Base-by-base conservation (phyloP, 768 basidiomycete species). In the Gautieria morchelliformis region DNA sequence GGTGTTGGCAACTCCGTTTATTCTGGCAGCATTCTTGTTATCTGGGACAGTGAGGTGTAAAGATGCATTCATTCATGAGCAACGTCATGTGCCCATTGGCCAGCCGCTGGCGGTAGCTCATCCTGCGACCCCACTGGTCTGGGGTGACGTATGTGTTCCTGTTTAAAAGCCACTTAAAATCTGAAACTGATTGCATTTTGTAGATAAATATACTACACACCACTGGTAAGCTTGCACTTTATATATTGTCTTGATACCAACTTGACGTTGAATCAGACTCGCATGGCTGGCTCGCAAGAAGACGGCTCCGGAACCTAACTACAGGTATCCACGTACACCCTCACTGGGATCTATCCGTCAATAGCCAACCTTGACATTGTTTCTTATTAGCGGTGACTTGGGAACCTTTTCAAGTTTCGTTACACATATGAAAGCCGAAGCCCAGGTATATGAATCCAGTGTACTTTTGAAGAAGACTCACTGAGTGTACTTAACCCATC, bases 371-470 rank as follows among this genome's bases (percentile, higher is more conserved):
- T 53, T 11, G n/a, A 27, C 4, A 14, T 30, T 57, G 8, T n/a
- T 20, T 48, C 27, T 24, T 37, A 15, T 4, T 52, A 74, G 78
- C 58, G 83, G 80, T 14, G 81, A 84, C 64, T 75, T 84, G 27
- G 92, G 90, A n/a, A 89, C 91, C 62, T 87, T 93, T 65, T 77
- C 85, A 40, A 89, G 87, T n/a, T 96, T 94, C 62, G 85, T 90
- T 14, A 63, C 79, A 2, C 88, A 89, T 59, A 86, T 94, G 85
- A 89, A 92, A 71, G 64, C 78, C 37, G 74, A 85, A 44, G 91
- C 93, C 4, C 53, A 76, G 48, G 84, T 83, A 59, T 35, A 30
- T n/a, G 6, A 22, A 2, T 37, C 2, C 35, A 37, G 35, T 9
- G 19, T 2, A 44, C 4, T n/a, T 44, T 44, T 17, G 42, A 32